Evolutionary conservation across 1,284 basidiomycete species (phyloP).

Genomic region (Exobasidium rhododendri): DNA sequence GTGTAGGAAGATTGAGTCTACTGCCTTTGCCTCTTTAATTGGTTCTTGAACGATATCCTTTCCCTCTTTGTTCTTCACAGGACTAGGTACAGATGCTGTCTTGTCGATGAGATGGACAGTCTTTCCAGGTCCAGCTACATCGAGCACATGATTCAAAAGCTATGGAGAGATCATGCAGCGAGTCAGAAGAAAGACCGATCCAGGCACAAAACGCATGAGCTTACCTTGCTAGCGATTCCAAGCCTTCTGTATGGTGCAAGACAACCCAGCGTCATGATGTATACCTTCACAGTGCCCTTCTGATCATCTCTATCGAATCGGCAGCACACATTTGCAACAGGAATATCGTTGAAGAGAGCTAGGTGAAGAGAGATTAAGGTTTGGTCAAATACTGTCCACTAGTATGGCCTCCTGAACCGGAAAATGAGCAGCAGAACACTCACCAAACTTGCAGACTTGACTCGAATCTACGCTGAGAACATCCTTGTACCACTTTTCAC

Average conservation of each 20-base stretch:
- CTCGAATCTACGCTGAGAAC: conserved; percentile 36
- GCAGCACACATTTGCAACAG: conserved; percentile 55
- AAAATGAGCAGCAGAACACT: conserved; percentile 7
- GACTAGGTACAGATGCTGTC: conserved; percentile 22
- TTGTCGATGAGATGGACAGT: not conserved
- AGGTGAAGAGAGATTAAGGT: too few species aligned
- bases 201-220: too few species aligned
- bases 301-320: conserved; percentile 44
- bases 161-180: conserved; percentile 17
- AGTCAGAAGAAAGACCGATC: too few species aligned
- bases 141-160: conserved; percentile 51
- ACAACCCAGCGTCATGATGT: conserved; percentile 57
- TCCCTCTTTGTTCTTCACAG: conserved; percentile 26
- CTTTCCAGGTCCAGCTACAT: conserved; percentile 37
- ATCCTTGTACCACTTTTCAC: conserved; percentile 48
- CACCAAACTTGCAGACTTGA: conserved; percentile 47
- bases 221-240: conserved; percentile 47
- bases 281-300: conserved; percentile 41
- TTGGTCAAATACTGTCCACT: too few species aligned
- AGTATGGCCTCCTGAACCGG: not conserved
- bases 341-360: conserved; percentile 56
- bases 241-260: conserved; percentile 56
- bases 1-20: conserved; percentile 53
- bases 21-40: conserved; percentile 13
- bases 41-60: conserved; percentile 11